Conservation (phyloP, 202 grass and related monocot genomes). For the Zizania palustris region DNA sequence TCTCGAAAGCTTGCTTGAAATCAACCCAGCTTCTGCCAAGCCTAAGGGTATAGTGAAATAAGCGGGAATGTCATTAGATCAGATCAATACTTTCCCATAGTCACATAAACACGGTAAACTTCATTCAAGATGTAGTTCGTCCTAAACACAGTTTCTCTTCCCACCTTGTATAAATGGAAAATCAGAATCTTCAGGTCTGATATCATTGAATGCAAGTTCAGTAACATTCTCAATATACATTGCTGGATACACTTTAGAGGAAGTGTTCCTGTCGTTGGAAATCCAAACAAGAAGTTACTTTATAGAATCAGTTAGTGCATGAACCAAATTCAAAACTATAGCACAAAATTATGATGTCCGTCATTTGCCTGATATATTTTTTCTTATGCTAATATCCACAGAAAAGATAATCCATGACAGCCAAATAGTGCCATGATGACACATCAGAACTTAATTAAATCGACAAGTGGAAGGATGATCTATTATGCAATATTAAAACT, state of each 20-base stretch:
- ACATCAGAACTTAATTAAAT: slow-evolving; percentile 28
- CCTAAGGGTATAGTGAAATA: slow-evolving; percentile 53
- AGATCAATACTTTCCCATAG: slow-evolving; percentile 15
- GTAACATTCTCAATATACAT: slow-evolving; percentile 95
- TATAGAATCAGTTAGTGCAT: slow-evolving; percentile 19
- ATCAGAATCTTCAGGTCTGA: slow-evolving; percentile 84
- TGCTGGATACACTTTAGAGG: slow-evolving; percentile 95
- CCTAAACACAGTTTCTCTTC: slow-evolving; percentile 26
- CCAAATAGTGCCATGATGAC: neutral
- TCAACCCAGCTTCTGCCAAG: slow-evolving; percentile 89
- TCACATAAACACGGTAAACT: slow-evolving; percentile 7
- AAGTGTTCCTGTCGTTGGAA: slow-evolving; percentile 65
- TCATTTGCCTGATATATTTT: neutral
- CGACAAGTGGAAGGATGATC: slow-evolving; percentile 6
- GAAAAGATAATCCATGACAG: neutral
- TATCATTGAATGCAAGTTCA: slow-evolving; percentile 95
- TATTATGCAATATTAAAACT: neutral
- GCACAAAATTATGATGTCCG: neutral
- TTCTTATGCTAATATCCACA: slow-evolving; percentile 16
- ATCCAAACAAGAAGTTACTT: slow-evolving; percentile 39
- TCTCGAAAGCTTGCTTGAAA: slow-evolving; percentile 88
- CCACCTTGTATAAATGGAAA: slow-evolving; percentile 93
- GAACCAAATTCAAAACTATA: slow-evolving; percentile 14
- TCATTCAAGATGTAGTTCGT: slow-evolving; percentile 22
- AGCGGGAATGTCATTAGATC: slow-evolving; percentile 28